phyloP scores from a whole-genome alignment of 1,284 basidiomycete genomes.

The Gastroboletus turbinatus region DNA sequence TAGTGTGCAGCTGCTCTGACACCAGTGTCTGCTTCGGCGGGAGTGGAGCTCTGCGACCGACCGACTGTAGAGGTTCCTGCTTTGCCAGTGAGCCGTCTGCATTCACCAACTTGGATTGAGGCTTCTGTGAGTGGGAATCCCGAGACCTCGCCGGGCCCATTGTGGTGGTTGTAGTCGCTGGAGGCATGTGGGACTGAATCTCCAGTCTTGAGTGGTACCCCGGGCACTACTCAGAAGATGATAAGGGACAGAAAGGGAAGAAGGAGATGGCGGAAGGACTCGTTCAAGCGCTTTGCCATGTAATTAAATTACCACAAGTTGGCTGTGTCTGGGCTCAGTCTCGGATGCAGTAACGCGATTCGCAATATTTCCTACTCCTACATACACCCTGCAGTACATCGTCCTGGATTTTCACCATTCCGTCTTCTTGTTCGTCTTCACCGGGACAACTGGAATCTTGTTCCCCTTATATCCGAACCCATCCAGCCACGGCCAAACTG shows the following conservation, averaged over 20 bases:
- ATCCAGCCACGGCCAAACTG: slow-evolving; percentile 91
- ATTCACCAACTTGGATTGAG: slow-evolving; percentile 15
- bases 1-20: slow-evolving; percentile 40
- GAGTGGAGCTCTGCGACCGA: slow-evolving; percentile 17
- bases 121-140: slow-evolving; percentile 12
- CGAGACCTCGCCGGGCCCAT: slow-evolving; percentile 16
- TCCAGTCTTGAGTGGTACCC: background rate
- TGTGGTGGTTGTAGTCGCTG: slow-evolving; percentile 11
- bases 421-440: slow-evolving; percentile 53
- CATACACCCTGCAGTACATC: background rate
- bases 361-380: slow-evolving; percentile 4
- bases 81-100: slow-evolving; percentile 13
- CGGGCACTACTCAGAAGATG: slow-evolving; percentile 1
- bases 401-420: slow-evolving; percentile 63
- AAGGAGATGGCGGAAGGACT: background rate
- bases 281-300: slow-evolving; percentile 6
- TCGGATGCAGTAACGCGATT: slow-evolving; percentile 17
- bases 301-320: slow-evolving; percentile 4
- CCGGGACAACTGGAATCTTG: slow-evolving; percentile 60
- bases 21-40: slow-evolving; percentile 30
- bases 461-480: slow-evolving; percentile 86
- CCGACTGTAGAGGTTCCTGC: slow-evolving; percentile 19
- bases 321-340: slow-evolving; percentile 9
- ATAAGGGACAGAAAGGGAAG: background rate
- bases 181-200: slow-evolving; percentile 16